A percentile compares a stretch with the other conserved stretches of the same genome.
phyloP scores from a whole-genome alignment of 805 yeast species.

The Soucietia sequanensis region DNA sequence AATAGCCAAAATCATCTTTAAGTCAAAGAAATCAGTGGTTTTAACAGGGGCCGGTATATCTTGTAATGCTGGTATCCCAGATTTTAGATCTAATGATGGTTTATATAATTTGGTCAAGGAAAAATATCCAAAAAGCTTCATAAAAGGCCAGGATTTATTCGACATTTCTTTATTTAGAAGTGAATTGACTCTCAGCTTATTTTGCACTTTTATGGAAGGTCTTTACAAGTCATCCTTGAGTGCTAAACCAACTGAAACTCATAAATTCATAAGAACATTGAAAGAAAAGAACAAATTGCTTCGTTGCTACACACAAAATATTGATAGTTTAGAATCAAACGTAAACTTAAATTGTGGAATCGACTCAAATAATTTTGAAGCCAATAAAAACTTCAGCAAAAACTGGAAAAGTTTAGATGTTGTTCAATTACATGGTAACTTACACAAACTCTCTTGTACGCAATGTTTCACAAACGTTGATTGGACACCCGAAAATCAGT shows the following conservation, averaged over 20 bases:
- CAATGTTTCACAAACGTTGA: conserved; percentile 55
- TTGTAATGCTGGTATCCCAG: conserved; percentile 97
- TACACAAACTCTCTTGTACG: conserved; percentile 75
- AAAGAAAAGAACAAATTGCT: conserved; percentile 65
- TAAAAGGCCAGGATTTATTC: conserved; percentile 87
- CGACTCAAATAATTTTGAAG: conserved; percentile 28
- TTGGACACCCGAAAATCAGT: conserved; percentile 60
- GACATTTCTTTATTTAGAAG: conserved; percentile 80
- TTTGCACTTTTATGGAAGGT: conserved; percentile 86
- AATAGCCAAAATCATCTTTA: conserved; percentile 41
- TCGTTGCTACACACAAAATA: conserved; percentile 92
- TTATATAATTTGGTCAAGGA: conserved; percentile 71
- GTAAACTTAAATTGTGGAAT: conserved; percentile 63
- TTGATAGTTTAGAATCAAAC: conserved; percentile 78
- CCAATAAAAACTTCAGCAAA: conserved; percentile 28
- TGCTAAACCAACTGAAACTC: conserved; percentile 85
- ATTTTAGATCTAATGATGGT: conserved; percentile 83
- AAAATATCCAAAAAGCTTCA: conserved; percentile 58
- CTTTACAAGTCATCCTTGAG: conserved; percentile 59
- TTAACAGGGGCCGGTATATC: conserved; percentile 97
- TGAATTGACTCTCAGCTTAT: conserved; percentile 62
- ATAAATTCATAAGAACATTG: conserved; percentile 63
- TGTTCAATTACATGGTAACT: conserved; percentile 88
- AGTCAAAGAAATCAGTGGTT: conserved; percentile 61
- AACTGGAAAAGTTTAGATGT: conserved; percentile 69